Evolutionary conservation across 2,329 filamentous ascomycete species (phyloP).

Genomic region (Fusarium graminum): DNA sequence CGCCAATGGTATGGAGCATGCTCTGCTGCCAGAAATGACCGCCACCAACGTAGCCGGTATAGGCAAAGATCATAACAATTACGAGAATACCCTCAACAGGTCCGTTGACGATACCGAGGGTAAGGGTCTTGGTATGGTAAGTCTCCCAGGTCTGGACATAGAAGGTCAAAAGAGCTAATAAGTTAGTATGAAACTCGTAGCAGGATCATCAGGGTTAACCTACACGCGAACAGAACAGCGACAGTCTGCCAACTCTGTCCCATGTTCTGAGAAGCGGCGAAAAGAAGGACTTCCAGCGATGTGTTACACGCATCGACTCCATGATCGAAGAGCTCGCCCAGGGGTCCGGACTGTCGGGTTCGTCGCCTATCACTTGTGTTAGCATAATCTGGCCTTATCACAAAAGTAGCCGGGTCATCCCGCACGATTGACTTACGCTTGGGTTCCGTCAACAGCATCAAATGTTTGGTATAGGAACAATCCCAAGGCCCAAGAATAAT

Average conservation of each 20-base stretch:
- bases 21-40: conserved; percentile 94
- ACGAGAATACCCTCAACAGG: conserved; percentile 95
- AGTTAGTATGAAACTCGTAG: conserved; percentile 16
- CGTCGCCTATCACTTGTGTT: conserved; percentile 69
- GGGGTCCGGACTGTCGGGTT: conserved; percentile 90
- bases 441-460: conserved; percentile 93
- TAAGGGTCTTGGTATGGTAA: conserved; percentile 97
- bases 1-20: conserved; percentile 77
- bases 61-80: conserved; percentile 81
- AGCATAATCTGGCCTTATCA: conserved; percentile 10
- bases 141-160: conserved; percentile 99
- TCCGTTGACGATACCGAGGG: conserved; percentile 90
- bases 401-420: neutral
- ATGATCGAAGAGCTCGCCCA: conserved; percentile 97
- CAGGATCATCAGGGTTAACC: conserved; percentile 48
- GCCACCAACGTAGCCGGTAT: conserved; percentile 88
- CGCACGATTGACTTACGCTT: conserved; percentile 76
- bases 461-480: conserved; percentile 98
- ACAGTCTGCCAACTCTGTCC: conserved; percentile 94
- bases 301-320: conserved; percentile 98
- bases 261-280: conserved; percentile 91
- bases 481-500: conserved; percentile 89
- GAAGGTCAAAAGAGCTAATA: conserved; percentile 87
- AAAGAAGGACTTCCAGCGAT: conserved; percentile 90
- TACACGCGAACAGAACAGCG: conserved; percentile 84